Conservation (phyloP, 495 filamentous ascomycete species). For the Lasiosphaeria miniovina region DNA sequence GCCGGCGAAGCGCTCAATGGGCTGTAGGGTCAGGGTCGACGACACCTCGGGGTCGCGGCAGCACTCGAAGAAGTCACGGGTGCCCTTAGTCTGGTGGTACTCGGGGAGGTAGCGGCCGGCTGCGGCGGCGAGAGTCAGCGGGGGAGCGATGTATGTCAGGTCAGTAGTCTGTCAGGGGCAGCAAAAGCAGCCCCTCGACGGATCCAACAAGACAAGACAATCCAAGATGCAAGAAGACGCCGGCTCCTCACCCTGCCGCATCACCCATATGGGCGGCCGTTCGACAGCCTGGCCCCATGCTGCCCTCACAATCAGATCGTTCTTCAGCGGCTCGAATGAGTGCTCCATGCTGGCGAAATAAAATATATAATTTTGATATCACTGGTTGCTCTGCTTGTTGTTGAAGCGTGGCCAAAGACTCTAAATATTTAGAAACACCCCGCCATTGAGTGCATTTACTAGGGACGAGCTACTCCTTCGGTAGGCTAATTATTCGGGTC, state of each 20-base stretch:
- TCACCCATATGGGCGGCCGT: slow-evolving; percentile 94
- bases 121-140: slow-evolving; percentile 32
- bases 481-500: too few relatives aligned
- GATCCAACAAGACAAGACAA: neutral
- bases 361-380: neutral
- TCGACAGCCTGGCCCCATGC: slow-evolving; percentile 87
- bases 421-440: neutral
- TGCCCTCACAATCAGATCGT: slow-evolving; percentile 84
- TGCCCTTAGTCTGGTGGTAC: slow-evolving; percentile 90
- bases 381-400: slow-evolving; percentile 2
- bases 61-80: slow-evolving; percentile 92
- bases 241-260: slow-evolving; percentile 79
- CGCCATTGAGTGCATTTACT: slow-evolving; percentile 2
- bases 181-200: neutral
- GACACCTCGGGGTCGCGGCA: slow-evolving; percentile 90
- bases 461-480: neutral
- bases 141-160: slow-evolving; percentile 17
- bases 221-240: slow-evolving; percentile 7
- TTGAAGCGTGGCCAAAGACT: neutral
- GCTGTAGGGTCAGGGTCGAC: slow-evolving; percentile 87
- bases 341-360: slow-evolving; percentile 21
- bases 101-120: slow-evolving; percentile 97
- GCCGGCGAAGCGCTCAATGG: slow-evolving; percentile 83
- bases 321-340: slow-evolving; percentile 76
- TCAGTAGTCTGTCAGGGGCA: neutral